Evolutionary conservation across 371 early-diverging fungal species (phyloP).

Genomic region (Mucor plumbeus): DNA sequence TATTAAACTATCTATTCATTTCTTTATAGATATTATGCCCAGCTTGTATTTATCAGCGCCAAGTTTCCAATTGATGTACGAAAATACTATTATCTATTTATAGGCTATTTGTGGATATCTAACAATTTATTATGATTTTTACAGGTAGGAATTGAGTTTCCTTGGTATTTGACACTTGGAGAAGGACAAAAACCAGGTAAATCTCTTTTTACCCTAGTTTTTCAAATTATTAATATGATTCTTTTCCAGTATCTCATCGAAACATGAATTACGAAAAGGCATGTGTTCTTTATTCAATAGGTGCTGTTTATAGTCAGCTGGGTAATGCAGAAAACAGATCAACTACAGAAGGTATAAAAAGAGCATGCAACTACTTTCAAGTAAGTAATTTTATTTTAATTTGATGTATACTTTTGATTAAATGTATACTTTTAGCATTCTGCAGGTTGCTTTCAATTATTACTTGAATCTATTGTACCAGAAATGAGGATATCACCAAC

Average conservation of each 20-base stretch:
- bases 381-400: slow-evolving; percentile 35
- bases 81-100: slow-evolving; percentile 2
- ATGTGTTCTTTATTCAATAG: slow-evolving; percentile 83
- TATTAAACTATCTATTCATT: background rate
- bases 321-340: slow-evolving; percentile 70
- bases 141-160: slow-evolving; percentile 71
- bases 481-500: slow-evolving; percentile 62
- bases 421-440: slow-evolving; percentile 53
- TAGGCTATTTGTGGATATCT: background rate
- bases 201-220: background rate
- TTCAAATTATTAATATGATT: background rate
- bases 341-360: slow-evolving; percentile 77
- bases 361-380: slow-evolving; percentile 82
- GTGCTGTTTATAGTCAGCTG: slow-evolving; percentile 81
- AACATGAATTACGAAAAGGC: slow-evolving; percentile 88
- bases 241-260: slow-evolving; percentile 46
- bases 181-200: slow-evolving; percentile 42
- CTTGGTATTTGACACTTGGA: slow-evolving; percentile 64
- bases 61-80: slow-evolving; percentile 88
- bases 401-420: background rate
- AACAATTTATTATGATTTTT: background rate
- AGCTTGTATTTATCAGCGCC: slow-evolving; percentile 78
- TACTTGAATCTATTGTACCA: slow-evolving; percentile 62
- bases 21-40: slow-evolving; percentile 75
- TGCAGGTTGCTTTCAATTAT: slow-evolving; percentile 80